These are phyloP conservation scores for Aspergillus niger DNA, from an alignment of 2,329 filamentous ascomycete genomes.

Conservation along the genomic window DNA sequence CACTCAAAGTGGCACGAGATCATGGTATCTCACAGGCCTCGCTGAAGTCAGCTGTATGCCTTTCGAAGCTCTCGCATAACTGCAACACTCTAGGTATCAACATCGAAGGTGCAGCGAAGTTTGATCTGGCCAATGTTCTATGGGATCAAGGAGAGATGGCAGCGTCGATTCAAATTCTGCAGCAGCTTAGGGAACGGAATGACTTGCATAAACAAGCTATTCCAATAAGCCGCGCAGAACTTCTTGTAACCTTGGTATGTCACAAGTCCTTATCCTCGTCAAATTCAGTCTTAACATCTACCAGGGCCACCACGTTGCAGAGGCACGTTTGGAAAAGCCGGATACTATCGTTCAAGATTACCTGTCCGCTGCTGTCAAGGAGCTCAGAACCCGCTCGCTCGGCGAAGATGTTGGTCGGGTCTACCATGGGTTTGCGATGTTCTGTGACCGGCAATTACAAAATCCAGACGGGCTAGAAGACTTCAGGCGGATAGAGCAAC, in stretches of 20 bases:
- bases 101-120: conserved; percentile 73
- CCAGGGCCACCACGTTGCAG: conserved; percentile 80
- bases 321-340: conserved; percentile 86
- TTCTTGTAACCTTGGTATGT: conserved; percentile 76
- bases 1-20: conserved; percentile 73
- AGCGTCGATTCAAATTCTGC: conserved; percentile 84
- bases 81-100: conserved; percentile 72
- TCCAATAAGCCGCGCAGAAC: conserved; percentile 70
- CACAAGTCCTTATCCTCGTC: neutral
- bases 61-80: conserved; percentile 73
- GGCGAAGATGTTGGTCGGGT: conserved; percentile 80
- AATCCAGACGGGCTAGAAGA: conserved; percentile 84
- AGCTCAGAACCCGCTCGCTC: conserved; percentile 68
- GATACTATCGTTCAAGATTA: conserved; percentile 87
- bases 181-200: conserved; percentile 66
- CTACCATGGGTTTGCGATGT: conserved; percentile 90
- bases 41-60: conserved; percentile 76
- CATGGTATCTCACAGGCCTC: conserved; percentile 85
- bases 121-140: conserved; percentile 84
- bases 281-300: conserved; percentile 8
- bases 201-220: conserved; percentile 70
- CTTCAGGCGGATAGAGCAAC: conserved; percentile 73
- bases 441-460: conserved; percentile 92
- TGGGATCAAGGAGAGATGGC: conserved; percentile 94
- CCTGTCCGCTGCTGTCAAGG: conserved; percentile 77